Conservation (phyloP, 768 basidiomycete species). For the Lactifluus rugatus region DNA sequence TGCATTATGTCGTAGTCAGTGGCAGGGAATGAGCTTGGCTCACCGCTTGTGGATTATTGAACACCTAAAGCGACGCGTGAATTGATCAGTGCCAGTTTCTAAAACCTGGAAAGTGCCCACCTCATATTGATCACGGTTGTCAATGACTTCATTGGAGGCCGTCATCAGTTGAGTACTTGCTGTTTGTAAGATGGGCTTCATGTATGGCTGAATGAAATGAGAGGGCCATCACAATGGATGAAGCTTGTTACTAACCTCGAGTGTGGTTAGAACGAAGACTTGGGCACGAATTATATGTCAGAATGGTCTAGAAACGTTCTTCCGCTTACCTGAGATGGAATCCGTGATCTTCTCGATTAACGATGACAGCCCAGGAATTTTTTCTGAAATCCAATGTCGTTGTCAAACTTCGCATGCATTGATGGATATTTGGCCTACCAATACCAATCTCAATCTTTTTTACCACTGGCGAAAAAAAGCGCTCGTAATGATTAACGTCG, state of each 20-base stretch:
- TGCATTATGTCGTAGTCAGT: neutral
- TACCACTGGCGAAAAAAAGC: constrained; percentile 33
- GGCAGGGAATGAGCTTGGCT: constrained; percentile 28
- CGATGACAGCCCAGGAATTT: constrained; percentile 68
- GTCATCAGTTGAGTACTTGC: constrained; percentile 53
- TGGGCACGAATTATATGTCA: neutral
- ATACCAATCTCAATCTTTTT: constrained; percentile 75
- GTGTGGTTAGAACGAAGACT: constrained; percentile 77
- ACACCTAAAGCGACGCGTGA: constrained; percentile 34
- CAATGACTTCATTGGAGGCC: constrained; percentile 69
- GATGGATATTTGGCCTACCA: constrained; percentile 30
- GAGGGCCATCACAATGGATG: neutral
- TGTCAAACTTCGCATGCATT: neutral
- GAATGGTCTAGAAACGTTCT: neutral
- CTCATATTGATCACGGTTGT: constrained; percentile 75
- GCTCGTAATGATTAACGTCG: neutral
- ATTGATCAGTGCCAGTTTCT: neutral
- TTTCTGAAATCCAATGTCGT: constrained; percentile 36
- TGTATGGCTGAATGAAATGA: constrained; percentile 45
- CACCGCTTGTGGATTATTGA: constrained; percentile 73
- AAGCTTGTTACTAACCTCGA: constrained; percentile 45
- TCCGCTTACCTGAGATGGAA: constrained; percentile 44
- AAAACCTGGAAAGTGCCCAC: constrained; percentile 24
- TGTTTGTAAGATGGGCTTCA: constrained; percentile 68
- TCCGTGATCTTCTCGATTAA: constrained; percentile 75